Evolutionary conservation across 176 grass and related monocot species (phyloP).

Genomic region (Pontederia crassipes): DNA sequence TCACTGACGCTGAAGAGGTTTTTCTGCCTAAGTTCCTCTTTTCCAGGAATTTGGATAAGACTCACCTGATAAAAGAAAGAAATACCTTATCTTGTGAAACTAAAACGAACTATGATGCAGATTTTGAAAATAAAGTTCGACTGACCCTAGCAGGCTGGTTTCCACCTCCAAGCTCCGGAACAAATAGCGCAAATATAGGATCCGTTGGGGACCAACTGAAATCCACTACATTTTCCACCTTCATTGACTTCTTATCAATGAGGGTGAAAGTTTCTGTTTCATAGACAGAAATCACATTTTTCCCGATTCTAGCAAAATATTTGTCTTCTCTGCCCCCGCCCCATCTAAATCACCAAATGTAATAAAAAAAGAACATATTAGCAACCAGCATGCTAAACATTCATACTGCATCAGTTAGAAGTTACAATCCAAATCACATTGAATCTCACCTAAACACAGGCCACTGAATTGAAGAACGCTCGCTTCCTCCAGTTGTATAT

Average conservation of each 20-base stretch:
- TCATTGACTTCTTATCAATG: constrained; percentile 90
- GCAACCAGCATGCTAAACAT: neutral
- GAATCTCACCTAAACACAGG: constrained; percentile 65
- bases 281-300: constrained; percentile 82
- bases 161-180: constrained; percentile 84
- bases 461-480: constrained; percentile 78
- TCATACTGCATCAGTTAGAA: neutral
- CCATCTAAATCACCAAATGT: constrained; percentile 35
- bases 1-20: constrained; percentile 93
- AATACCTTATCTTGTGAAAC: constrained; percentile 10
- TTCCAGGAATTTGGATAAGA: constrained; percentile 84
- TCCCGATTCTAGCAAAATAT: constrained; percentile 96
- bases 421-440: neutral
- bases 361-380: neutral
- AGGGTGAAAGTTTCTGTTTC: constrained; percentile 85
- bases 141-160: constrained; percentile 93
- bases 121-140: neutral
- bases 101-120: neutral
- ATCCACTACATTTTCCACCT: constrained; percentile 83
- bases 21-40: constrained; percentile 88
- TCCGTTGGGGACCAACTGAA: constrained; percentile 86
- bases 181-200: constrained; percentile 66
- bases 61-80: constrained; percentile 46
- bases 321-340: constrained; percentile 82
- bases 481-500: constrained; percentile 49